Evolutionary conservation across 2,329 filamentous ascomycete genomes (phyloP), one percentile per base, ranked within the genome.

Genomic region (Tolypocladium nubicola): DNA sequence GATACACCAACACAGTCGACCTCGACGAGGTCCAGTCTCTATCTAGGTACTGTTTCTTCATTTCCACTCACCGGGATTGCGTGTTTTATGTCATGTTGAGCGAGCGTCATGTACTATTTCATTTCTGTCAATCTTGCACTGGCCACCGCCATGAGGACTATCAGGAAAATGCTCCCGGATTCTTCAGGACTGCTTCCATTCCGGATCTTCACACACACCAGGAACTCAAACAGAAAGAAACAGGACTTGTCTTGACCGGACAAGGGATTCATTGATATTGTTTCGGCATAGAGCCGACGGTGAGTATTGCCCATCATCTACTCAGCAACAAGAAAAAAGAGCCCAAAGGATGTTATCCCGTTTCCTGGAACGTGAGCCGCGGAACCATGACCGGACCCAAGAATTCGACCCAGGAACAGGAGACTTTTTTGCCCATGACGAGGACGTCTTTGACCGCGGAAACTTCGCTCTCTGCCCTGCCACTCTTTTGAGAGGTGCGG

Each of bases 21-120:
- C 76, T 82, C 73, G 79, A 82, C 70, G 79, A 83, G 73, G 79
- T 81, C 72, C 76, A 81, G 69, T 80, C 79, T 67, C 77, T 82
- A 69, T 76, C 79, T 75, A 84, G 81, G 81, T 84, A 84, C 75
- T 81, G 78, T 76, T 77, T 77, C 77, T 75, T 75, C 70, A 64
- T 66, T 70, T 59, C 50, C 69, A 64, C 65, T 71, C 70, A 68
- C 74, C 72, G 72, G 76, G 74, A 71, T 72, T 65, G 62, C 67
- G 67, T 70, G 64, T 75, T 66, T 71, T 72, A n/a, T 56, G 1
- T 43, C 54, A 59, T 62, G 56, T 58, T 53, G 37, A 54, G 52
- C 67, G 56, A 16, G n/a, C 45, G 56, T 55, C 33, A 39, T 62
- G 58, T 63, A 56, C n/a, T 52, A 45, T 26, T 16, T 52, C n/a